Evolutionary conservation across 306 rosid genomes (phyloP).

Genomic region (Prunus campanulata): DNA sequence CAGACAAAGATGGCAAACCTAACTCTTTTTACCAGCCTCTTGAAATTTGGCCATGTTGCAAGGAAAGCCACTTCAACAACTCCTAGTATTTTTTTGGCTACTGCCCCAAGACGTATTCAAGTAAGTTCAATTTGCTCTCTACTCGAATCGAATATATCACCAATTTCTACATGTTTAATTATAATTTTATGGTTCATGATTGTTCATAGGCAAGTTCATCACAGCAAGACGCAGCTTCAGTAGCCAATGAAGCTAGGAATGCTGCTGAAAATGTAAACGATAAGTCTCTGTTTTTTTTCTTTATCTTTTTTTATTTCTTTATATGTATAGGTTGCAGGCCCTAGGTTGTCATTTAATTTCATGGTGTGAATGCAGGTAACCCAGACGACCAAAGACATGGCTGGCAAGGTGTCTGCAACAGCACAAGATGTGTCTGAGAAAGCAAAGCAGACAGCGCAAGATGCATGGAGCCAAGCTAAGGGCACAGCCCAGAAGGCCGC

Average conservation of each 20-base stretch:
- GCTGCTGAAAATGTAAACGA: slow-evolving; percentile 42
- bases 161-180: background rate
- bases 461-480: slow-evolving; percentile 68
- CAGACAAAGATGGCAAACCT: slow-evolving; percentile 43
- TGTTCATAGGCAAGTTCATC: slow-evolving; percentile 24
- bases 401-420: slow-evolving; percentile 27
- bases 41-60: slow-evolving; percentile 44
- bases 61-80: slow-evolving; percentile 45
- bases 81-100: slow-evolving; percentile 35
- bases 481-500: slow-evolving; percentile 56
- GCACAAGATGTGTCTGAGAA: slow-evolving; percentile 56
- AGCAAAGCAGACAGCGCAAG: slow-evolving; percentile 65
- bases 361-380: slow-evolving; percentile 28
- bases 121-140: slow-evolving; percentile 9
- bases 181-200: background rate
- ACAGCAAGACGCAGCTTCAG: slow-evolving; percentile 26
- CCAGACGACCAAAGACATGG: slow-evolving; percentile 39
- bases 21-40: slow-evolving; percentile 37
- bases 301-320: too few species aligned
- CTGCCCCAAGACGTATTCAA: slow-evolving; percentile 47
- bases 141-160: background rate
- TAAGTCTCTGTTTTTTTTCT: too few species aligned
- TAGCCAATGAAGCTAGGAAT: slow-evolving; percentile 28
- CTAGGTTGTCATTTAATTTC: background rate
- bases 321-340: too few species aligned